Conservation (phyloP, 2,329 filamentous ascomycete species). For the Biscogniauxia marginata region DNA sequence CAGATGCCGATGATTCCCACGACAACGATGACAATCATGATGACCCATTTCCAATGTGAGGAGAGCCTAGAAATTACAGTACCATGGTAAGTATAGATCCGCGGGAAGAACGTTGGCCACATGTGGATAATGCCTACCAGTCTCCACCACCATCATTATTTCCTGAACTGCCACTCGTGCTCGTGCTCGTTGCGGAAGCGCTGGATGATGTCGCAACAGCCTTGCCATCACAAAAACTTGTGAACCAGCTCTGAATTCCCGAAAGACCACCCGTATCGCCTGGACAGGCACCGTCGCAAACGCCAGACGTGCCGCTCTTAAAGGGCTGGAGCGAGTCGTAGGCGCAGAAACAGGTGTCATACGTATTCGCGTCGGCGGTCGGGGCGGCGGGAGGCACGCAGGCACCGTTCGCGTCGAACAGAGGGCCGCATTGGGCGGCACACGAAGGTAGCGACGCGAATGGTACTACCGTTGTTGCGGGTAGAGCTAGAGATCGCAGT, state of each 20-base stretch:
- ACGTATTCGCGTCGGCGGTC: constrained; percentile 49
- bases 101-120: neutral
- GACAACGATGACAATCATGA: constrained; percentile 74
- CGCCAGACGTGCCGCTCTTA: constrained; percentile 51
- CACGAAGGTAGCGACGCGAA: constrained; percentile 61
- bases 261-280: constrained; percentile 47
- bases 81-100: constrained; percentile 3
- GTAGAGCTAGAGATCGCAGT: constrained; percentile 12
- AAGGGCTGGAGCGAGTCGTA: constrained; percentile 59
- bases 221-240: constrained; percentile 57
- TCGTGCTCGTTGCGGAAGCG: constrained; percentile 24
- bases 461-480: constrained; percentile 53
- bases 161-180: constrained; percentile 24
- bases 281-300: constrained; percentile 62
- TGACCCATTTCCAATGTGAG: constrained; percentile 75
- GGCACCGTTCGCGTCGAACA: constrained; percentile 68
- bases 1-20: constrained; percentile 67
- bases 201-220: constrained; percentile 35
- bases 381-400: constrained; percentile 63
- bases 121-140: constrained; percentile 41
- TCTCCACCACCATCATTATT: constrained; percentile 38
- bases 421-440: constrained; percentile 55
- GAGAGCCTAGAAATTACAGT: constrained; percentile 52
- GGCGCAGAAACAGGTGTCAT: constrained; percentile 72
- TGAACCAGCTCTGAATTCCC: constrained; percentile 70